phyloP scores from a whole-genome alignment of 208 protist genomes.

The Leishmania guyanensis region DNA sequence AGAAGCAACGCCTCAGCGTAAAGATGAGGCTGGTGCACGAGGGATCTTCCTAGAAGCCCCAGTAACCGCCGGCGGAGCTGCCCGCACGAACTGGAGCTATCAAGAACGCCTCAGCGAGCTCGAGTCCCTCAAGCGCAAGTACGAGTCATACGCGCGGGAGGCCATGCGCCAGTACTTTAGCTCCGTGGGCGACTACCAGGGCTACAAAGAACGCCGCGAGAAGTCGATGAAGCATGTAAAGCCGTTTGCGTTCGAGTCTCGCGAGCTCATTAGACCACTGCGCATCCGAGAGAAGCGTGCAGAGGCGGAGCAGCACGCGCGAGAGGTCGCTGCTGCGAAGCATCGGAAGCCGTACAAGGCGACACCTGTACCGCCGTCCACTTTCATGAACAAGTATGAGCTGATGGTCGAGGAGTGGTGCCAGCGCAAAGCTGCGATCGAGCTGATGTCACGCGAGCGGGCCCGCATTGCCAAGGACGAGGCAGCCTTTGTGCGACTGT shows the following conservation, averaged over 20 bases:
- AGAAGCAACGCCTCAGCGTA: too few relatives aligned
- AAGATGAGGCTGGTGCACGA: not conserved
- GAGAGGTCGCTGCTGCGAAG: constrained; percentile 38
- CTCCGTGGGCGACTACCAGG: constrained; percentile 45
- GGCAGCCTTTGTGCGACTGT: constrained; percentile 47
- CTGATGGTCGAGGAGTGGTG: constrained; percentile 92
- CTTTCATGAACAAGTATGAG: constrained; percentile 91
- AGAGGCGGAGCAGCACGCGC: constrained; percentile 38
- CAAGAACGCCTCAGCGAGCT: constrained; percentile 45
- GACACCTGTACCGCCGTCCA: constrained; percentile 77
- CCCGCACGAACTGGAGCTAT: constrained; percentile 7
- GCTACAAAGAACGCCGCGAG: constrained; percentile 60
- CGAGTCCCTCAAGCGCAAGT: constrained; percentile 52
- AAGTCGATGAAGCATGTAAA: constrained; percentile 31
- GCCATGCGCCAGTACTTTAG: constrained; percentile 65
- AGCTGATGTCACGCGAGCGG: constrained; percentile 55
- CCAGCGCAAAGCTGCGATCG: constrained; percentile 73
- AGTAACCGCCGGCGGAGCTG: not conserved
- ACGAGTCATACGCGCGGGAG: constrained; percentile 45
- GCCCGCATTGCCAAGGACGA: constrained; percentile 65
- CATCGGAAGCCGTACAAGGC: constrained; percentile 43
- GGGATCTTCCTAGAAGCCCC: not conserved
- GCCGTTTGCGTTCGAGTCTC: constrained; percentile 71
- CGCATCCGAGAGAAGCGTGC: constrained; percentile 50
- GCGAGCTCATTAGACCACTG: constrained; percentile 47